These are phyloP conservation scores for Ophiostoma angusticollis DNA, from an alignment of 2,329 filamentous ascomycete species.

Conservation along the genomic window DNA sequence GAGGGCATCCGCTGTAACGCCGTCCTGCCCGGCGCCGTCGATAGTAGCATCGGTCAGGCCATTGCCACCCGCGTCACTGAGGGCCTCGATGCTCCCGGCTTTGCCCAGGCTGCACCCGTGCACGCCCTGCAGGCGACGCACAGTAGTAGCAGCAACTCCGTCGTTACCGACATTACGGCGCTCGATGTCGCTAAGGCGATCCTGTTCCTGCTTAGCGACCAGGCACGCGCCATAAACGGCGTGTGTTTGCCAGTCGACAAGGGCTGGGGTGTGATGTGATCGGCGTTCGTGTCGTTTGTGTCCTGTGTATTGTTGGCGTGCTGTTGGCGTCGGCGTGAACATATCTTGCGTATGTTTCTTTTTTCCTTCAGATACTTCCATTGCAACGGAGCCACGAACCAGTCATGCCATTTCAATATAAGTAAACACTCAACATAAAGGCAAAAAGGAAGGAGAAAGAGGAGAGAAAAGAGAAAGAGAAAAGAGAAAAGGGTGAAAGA, in stretches of 20 bases:
- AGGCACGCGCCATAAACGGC: slow-evolving; percentile 25
- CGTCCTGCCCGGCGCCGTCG: slow-evolving; percentile 25
- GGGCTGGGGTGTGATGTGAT: slow-evolving; percentile 23
- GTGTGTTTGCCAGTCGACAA: slow-evolving; percentile 24
- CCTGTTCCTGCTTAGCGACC: slow-evolving; percentile 23
- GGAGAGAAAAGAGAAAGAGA: slow-evolving; percentile 1
- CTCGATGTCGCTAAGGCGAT: slow-evolving; percentile 25
- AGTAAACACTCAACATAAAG: too few relatives aligned
- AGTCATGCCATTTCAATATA: too few relatives aligned
- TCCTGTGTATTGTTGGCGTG: too few relatives aligned
- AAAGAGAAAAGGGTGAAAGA: background rate
- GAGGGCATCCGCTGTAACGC: slow-evolving; percentile 33
- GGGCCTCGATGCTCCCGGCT: slow-evolving; percentile 18
- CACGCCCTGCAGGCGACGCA: slow-evolving; percentile 19
- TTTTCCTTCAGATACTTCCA: background rate
- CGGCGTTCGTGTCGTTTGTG: background rate
- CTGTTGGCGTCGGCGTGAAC: too few relatives aligned
- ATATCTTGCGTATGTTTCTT: background rate
- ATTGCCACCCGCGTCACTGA: slow-evolving; percentile 11
- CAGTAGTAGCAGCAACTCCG: slow-evolving; percentile 4
- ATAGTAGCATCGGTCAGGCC: slow-evolving; percentile 19
- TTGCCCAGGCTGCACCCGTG: slow-evolving; percentile 17
- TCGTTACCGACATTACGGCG: slow-evolving; percentile 15
- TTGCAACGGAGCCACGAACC: too few relatives aligned
- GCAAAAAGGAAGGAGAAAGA: background rate